A percentile compares a stretch with the other conserved stretches of the same genome.
phyloP scores from a whole-genome alignment of 257 asterid species.

The Rauvolfia tetraphylla region DNA sequence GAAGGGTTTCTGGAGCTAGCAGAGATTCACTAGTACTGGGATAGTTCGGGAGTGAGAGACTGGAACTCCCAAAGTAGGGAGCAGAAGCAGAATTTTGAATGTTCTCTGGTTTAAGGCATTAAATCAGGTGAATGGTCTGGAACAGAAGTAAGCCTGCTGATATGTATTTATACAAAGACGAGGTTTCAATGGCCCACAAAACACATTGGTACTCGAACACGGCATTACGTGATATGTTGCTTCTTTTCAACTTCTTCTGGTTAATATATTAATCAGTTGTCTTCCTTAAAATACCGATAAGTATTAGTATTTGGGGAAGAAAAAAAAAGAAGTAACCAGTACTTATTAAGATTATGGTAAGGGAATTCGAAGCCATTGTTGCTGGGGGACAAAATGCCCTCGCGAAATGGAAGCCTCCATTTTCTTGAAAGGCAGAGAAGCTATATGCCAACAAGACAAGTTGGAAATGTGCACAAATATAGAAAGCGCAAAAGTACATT shows the following conservation, averaged over 20 bases:
- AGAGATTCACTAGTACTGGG: background rate
- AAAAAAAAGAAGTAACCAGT: background rate
- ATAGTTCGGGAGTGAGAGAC: background rate
- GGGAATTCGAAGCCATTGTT: slow-evolving; percentile 29
- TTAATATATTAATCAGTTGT: background rate
- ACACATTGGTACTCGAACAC: background rate
- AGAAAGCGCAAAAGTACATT: slow-evolving; percentile 18
- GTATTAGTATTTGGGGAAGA: too few relatives aligned
- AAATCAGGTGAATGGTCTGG: slow-evolving; percentile 14
- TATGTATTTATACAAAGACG: slow-evolving; percentile 15
- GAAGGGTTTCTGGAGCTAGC: background rate
- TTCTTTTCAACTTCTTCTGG: background rate
- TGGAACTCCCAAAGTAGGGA: background rate
- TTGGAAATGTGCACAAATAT: slow-evolving; percentile 25
- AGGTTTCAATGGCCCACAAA: slow-evolving; percentile 27
- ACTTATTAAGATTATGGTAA: background rate
- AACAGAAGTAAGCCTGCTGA: slow-evolving; percentile 9
- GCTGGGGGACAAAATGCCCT: slow-evolving; percentile 40
- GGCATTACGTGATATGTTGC: slow-evolving; percentile 1
- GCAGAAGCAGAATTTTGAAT: slow-evolving; percentile 16
- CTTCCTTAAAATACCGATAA: background rate
- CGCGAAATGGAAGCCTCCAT: slow-evolving; percentile 40
- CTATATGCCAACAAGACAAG: slow-evolving; percentile 25
- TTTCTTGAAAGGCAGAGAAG: slow-evolving; percentile 32
- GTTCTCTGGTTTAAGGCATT: slow-evolving; percentile 13